These are phyloP conservation scores for Tremellales sp. DNA, from an alignment of 1,284 basidiomycete genomes.

Conservation along the genomic window DNA sequence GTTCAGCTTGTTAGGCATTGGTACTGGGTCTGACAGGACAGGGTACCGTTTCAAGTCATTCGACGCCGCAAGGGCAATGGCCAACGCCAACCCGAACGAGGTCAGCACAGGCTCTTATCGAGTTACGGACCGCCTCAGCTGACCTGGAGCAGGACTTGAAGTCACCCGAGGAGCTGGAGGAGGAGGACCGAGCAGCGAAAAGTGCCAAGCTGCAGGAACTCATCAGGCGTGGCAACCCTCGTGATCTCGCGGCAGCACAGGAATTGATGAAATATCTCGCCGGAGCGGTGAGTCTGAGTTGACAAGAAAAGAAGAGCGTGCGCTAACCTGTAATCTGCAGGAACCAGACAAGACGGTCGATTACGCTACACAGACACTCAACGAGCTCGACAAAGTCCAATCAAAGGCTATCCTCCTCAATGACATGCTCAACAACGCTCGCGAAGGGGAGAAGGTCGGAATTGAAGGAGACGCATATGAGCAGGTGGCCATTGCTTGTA, in stretches of 20 bases:
- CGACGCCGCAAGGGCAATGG: slow-evolving; percentile 52
- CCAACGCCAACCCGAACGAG: slow-evolving; percentile 52
- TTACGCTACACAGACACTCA: slow-evolving; percentile 81
- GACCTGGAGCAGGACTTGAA: slow-evolving; percentile 70
- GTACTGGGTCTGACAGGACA: slow-evolving; percentile 18
- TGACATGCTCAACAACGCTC: slow-evolving; percentile 94
- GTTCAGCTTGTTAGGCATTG: not conserved
- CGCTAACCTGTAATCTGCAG: slow-evolving; percentile 25
- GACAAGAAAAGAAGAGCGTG: not conserved
- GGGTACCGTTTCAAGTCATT: slow-evolving; percentile 81
- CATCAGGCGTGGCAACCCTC: slow-evolving; percentile 90
- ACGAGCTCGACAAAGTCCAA: slow-evolving; percentile 91
- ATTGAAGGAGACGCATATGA: slow-evolving; percentile 88
- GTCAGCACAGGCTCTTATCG: too few species aligned
- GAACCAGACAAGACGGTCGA: slow-evolving; percentile 92
- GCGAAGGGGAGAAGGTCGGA: slow-evolving; percentile 71
- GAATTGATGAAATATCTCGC: slow-evolving; percentile 96
- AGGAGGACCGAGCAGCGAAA: slow-evolving; percentile 91
- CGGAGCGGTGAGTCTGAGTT: slow-evolving; percentile 61
- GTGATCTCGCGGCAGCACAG: slow-evolving; percentile 91
- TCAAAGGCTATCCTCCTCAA: slow-evolving; percentile 89
- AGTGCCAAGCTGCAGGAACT: slow-evolving; percentile 97
- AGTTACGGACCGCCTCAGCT: too few species aligned
- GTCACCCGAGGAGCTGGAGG: slow-evolving; percentile 92
- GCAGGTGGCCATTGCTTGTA: slow-evolving; percentile 84